A percentile compares a stretch with the other conserved stretches of the same genome.
These are phyloP conservation scores for Gossypium herbaceum DNA, from an alignment of 345 rosid species.

Conservation along the genomic window DNA sequence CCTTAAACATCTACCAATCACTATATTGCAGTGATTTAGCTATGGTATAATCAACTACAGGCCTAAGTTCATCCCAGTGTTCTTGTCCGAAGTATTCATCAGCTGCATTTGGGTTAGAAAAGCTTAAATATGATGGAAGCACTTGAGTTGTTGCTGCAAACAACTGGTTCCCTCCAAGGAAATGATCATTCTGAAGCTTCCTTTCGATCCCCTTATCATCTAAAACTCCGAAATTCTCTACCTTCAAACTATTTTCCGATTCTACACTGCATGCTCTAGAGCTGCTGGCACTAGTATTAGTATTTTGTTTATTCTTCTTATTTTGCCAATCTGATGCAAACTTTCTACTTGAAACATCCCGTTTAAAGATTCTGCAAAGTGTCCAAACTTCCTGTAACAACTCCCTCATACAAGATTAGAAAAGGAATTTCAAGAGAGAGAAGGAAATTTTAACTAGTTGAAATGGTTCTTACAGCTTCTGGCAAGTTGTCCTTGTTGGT, in stretches of 20 bases:
- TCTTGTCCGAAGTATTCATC: conserved; percentile 11
- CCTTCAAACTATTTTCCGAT: not conserved
- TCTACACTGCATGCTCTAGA: not conserved
- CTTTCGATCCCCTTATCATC: conserved; percentile 11
- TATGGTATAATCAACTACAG: conserved; percentile 21
- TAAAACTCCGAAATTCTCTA: not conserved
- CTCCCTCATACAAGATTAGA: not conserved
- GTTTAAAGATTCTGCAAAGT: conserved; percentile 31
- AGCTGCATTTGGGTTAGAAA: conserved; percentile 1
- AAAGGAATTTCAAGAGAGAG: not conserved
- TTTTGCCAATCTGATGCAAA: conserved; percentile 6
- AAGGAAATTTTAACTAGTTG: not conserved
- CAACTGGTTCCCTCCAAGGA: conserved; percentile 9
- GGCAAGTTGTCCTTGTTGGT: not conserved
- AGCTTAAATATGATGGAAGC: conserved; percentile 23
- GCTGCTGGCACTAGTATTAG: not conserved
- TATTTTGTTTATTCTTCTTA: conserved; percentile 3
- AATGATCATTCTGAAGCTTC: conserved; percentile 6
- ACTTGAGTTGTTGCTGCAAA: conserved; percentile 3
- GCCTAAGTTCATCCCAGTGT: conserved; percentile 39
- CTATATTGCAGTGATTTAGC: conserved; percentile 1
- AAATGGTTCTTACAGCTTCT: conserved; percentile 23
- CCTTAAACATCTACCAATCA: not conserved
- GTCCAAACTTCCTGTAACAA: conserved; percentile 39
- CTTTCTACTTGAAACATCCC: conserved; percentile 26